Evolutionary conservation across 2,329 filamentous ascomycete genomes (phyloP), one percentile per base, ranked within the genome.

Genomic region (Clonostachys sp.): DNA sequence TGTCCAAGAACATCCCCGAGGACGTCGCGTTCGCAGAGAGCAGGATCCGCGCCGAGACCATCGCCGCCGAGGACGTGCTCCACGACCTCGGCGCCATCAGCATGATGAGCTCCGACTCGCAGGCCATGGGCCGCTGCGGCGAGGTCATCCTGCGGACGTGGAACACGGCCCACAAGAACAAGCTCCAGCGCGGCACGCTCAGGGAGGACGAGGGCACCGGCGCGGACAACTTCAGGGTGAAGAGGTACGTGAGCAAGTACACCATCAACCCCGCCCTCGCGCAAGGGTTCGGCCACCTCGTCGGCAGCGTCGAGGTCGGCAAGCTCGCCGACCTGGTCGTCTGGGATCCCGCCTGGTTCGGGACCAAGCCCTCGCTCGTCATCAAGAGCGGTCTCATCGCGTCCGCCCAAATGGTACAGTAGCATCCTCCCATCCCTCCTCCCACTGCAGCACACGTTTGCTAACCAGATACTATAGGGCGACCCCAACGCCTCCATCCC

Each of bases 131-230:
- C 48, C 87, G 92, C 45, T 95, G 90, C 62, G 92, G 92, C 53
- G 92, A 97, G 71, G 92, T 97, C 46, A 83, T 97, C 51, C 75
- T 95, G 20, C 82, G 92, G 12, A 96, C 92, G 0, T 97, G 92
- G 92, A 91, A 96, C 68, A 97, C 92, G 3, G 92, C 92, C 1
- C 90, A 96, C 70, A 96, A 96, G 80, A 97, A 97, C 65, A 96
- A 95, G 68, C 63, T 84, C 16, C 91, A 96, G 69, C 80, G 91
- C 9, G 92, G 92, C 0, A 61, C 67, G 1, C 69, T 97, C 30
- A 73, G 80, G 7, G 88, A 95, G 71, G 92, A 97, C 58, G 76
- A 86, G 53, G 89, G 80, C 18, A 86, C 87, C 0, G 86, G 75
- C 12, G 89, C 87, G 0, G 92, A 97, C 62, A 97, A 97, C 65